A percentile compares a stretch with the other conserved stretches of the same genome.
Evolutionary conservation across 139 green algal genomes (phyloP).

Genomic region (Yamagishiella unicocca): DNA sequence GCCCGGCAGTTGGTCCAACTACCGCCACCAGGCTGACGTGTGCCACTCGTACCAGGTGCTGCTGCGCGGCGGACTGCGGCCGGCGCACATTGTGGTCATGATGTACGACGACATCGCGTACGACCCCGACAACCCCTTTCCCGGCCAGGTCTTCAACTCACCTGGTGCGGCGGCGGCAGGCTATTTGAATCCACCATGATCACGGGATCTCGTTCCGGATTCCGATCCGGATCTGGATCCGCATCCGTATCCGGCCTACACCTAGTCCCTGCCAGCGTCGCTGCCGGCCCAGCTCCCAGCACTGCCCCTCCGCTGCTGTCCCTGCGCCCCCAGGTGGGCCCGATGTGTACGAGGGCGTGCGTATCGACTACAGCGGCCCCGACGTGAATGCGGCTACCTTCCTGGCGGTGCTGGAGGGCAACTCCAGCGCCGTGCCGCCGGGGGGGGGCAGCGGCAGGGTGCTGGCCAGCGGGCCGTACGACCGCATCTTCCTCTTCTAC

Average conservation of each 20-base stretch:
- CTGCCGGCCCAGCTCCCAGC: too few species aligned
- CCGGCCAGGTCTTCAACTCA: constrained; percentile 92
- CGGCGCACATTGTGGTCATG: constrained; percentile 88
- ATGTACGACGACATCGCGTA: constrained; percentile 92
- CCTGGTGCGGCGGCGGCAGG: constrained; percentile 61
- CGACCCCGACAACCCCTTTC: constrained; percentile 83
- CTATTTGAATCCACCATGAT: too few species aligned
- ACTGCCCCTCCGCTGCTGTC: not conserved
- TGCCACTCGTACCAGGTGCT: constrained; percentile 89
- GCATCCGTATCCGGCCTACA: too few species aligned
- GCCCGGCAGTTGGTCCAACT: constrained; percentile 81
- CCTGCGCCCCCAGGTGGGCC: constrained; percentile 63
- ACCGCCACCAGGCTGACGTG: constrained; percentile 79
- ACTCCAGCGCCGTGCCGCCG: constrained; percentile 60
- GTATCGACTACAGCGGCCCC: constrained; percentile 87
- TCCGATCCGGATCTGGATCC: too few species aligned
- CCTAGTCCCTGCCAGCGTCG: too few species aligned
- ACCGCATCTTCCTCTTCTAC: constrained; percentile 92
- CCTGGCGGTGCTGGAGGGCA: constrained; percentile 86
- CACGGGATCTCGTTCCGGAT: too few species aligned
- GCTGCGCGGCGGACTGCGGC: constrained; percentile 60
- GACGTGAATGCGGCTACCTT: constrained; percentile 90
- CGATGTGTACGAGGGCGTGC: constrained; percentile 90
- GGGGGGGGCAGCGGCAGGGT: constrained; percentile 64
- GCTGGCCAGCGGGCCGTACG: constrained; percentile 71